Percentiles rank a stretch among this genome's conserved stretches.
Evolutionary conservation across 495 filamentous ascomycete species (phyloP).

Genomic region (Penicillium bialowiezense): DNA sequence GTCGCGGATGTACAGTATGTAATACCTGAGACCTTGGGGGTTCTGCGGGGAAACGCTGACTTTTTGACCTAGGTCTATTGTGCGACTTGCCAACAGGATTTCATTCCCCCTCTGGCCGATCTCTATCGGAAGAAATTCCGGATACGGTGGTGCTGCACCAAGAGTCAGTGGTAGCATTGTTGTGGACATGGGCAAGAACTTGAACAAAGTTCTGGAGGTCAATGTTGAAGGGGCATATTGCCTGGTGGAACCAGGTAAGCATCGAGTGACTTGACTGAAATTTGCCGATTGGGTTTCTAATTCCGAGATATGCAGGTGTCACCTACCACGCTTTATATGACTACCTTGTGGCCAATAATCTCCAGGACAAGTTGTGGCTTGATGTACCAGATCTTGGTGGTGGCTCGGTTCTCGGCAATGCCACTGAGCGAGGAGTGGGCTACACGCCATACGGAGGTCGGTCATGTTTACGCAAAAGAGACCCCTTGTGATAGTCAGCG

Average conservation of each 20-base stretch:
- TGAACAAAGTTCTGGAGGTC: slow-evolving; percentile 55
- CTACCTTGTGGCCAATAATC: slow-evolving; percentile 40
- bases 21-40: too few species aligned
- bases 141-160: slow-evolving; percentile 54
- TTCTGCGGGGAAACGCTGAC: too few species aligned
- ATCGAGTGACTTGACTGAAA: too few species aligned
- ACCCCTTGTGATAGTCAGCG: too few species aligned
- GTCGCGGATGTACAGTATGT: slow-evolving; percentile 46
- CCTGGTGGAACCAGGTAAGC: slow-evolving; percentile 56
- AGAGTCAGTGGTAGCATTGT: slow-evolving; percentile 52
- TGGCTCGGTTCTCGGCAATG: slow-evolving; percentile 55
- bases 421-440: slow-evolving; percentile 55
- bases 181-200: slow-evolving; percentile 52
- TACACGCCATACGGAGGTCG: slow-evolving; percentile 49
- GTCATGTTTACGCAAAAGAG: too few species aligned
- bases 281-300: too few species aligned
- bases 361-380: slow-evolving; percentile 26
- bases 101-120: slow-evolving; percentile 53
- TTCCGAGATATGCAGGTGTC: too few species aligned
- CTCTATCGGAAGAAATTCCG: slow-evolving; percentile 49
- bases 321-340: slow-evolving; percentile 54
- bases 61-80: too few species aligned
- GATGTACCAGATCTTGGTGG: slow-evolving; percentile 55
- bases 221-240: slow-evolving; percentile 50
- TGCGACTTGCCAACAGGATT: slow-evolving; percentile 46